Conservation (phyloP, 441 rosid genomes). For the Jatropha multifida region DNA sequence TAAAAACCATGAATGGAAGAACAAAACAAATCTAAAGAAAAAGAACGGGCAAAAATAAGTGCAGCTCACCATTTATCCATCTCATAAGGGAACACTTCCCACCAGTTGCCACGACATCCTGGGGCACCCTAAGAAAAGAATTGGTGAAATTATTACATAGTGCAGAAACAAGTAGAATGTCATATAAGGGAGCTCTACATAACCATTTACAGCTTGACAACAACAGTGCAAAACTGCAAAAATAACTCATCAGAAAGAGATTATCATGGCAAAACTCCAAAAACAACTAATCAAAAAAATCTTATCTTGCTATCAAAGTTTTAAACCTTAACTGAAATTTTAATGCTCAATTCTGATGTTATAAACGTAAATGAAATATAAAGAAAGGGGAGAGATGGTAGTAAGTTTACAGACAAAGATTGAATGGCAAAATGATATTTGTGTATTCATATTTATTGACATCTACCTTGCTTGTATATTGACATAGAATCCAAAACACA, state of each 20-base stretch:
- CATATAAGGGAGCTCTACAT: background rate
- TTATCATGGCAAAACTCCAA: too few species aligned
- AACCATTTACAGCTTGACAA: background rate
- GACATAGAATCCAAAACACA: background rate
- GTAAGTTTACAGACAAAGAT: background rate
- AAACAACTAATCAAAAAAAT: too few species aligned
- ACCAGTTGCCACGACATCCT: conserved; percentile 90
- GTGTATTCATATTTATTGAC: background rate
- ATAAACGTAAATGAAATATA: too few species aligned
- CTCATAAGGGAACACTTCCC: conserved; percentile 80
- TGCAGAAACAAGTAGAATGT: background rate
- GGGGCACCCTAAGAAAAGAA: conserved; percentile 71
- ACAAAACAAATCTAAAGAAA: background rate
- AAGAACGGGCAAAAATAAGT: background rate
- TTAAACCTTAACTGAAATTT: too few species aligned
- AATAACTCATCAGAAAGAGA: too few species aligned
- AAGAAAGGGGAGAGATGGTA: background rate
- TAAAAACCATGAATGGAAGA: background rate
- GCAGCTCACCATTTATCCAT: conserved; percentile 78
- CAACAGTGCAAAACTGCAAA: background rate
- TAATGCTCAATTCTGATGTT: too few species aligned
- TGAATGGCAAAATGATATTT: too few species aligned
- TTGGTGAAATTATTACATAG: background rate
- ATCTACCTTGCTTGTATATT: background rate
- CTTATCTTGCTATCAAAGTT: background rate